Evolutionary conservation across 352 stramenopile species (phyloP).

Genomic region (Halophytophthora batemanensis): DNA sequence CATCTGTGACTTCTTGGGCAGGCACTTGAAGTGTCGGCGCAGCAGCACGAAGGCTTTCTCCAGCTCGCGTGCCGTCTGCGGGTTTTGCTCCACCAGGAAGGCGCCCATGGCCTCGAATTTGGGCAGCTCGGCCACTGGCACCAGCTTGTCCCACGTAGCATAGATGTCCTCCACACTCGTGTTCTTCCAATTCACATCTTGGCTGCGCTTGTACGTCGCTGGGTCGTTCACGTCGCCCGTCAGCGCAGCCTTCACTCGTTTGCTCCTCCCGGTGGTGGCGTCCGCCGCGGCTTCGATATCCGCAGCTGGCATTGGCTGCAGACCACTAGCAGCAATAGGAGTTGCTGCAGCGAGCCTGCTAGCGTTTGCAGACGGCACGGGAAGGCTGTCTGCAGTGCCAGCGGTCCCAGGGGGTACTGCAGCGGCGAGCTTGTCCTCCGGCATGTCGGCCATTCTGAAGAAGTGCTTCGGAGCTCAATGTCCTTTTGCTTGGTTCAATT

Average conservation of each 20-base stretch:
- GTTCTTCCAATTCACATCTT: constrained; percentile 76
- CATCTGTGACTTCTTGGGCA: constrained; percentile 91
- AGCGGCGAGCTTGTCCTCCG: constrained; percentile 9
- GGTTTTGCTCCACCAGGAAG: constrained; percentile 74
- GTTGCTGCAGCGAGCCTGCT: constrained; percentile 5
- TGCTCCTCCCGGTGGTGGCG: no score
- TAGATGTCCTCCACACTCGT: constrained; percentile 88
- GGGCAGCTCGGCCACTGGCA: constrained; percentile 57
- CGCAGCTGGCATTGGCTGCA: constrained; percentile 1
- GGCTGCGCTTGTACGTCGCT: constrained; percentile 84
- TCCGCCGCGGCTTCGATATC: constrained; percentile 33
- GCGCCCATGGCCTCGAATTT: constrained; percentile 77
- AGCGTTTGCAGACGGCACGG: no score
- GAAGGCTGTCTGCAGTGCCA: constrained; percentile 4
- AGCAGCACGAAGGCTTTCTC: constrained; percentile 86
- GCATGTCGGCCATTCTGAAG: constrained; percentile 21
- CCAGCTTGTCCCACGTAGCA: constrained; percentile 77
- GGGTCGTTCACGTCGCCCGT: constrained; percentile 67
- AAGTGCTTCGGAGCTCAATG: constrained; percentile 9
- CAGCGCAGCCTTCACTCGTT: not conserved
- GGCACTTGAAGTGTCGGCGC: constrained; percentile 83
- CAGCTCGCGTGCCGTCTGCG: constrained; percentile 72
- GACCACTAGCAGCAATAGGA: not conserved
- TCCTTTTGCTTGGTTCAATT: no score
- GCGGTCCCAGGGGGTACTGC: not conserved